A percentile compares a stretch with the other conserved stretches of the same genome.
These are phyloP conservation scores for Heliocybe sulcata DNA, from an alignment of 1,284 basidiomycete species.

Conservation along the genomic window DNA sequence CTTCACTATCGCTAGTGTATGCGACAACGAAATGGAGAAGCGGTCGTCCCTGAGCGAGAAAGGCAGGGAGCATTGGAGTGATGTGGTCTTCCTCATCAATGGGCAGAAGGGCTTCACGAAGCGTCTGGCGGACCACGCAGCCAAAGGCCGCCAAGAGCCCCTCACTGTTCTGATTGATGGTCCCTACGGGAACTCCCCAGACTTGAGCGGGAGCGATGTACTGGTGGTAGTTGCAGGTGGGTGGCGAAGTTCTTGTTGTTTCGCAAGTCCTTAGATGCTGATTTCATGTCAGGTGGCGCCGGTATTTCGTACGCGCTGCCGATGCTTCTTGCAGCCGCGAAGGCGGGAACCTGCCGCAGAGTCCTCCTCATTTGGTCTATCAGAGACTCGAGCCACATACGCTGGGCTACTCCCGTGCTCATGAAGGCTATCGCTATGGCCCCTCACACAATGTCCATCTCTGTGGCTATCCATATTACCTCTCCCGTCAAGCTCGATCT, in stretches of 20 bases:
- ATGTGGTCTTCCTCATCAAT: constrained; percentile 42
- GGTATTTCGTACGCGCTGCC: no score
- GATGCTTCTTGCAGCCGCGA: background rate
- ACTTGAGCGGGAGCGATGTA: constrained; percentile 20
- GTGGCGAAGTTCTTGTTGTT: background rate
- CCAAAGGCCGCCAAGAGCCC: constrained; percentile 15
- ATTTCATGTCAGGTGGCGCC: no score
- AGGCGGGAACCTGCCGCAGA: background rate
- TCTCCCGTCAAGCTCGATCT: no score
- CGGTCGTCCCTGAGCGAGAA: background rate
- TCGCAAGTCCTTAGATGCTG: background rate
- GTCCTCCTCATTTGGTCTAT: no score
- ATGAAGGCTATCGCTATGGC: no score
- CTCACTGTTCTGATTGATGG: constrained; percentile 29
- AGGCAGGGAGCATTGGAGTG: constrained; percentile 21
- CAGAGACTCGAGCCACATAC: no score
- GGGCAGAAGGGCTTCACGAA: constrained; percentile 36
- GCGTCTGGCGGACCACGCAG: constrained; percentile 13
- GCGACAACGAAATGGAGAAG: constrained; percentile 13
- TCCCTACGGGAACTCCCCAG: constrained; percentile 32
- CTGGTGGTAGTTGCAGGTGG: constrained; percentile 13
- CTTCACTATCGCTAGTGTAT: constrained; percentile 44
- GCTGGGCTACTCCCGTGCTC: no score
- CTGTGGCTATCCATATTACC: no score
- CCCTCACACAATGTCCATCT: no score